These are phyloP conservation scores for Aschersonia sp. DNA, from an alignment of 2,329 filamentous ascomycete genomes.

Conservation along the genomic window DNA sequence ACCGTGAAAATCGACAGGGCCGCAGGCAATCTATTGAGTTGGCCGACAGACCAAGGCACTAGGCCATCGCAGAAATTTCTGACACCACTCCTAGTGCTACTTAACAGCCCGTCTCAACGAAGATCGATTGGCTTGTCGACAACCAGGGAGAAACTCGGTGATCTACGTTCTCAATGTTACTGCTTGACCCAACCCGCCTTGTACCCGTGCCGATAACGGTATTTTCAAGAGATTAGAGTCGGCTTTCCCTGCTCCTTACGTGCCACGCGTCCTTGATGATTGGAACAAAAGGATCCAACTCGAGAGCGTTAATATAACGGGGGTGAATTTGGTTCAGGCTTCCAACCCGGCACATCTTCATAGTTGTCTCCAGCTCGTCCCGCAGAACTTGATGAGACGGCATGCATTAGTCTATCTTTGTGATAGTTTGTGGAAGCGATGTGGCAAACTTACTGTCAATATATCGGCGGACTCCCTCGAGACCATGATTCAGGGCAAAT, in stretches of 20 bases:
- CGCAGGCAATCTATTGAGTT: neutral
- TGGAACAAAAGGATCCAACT: conserved; percentile 30
- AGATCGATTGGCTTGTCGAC: neutral
- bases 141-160: neutral
- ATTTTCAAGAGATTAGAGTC: neutral
- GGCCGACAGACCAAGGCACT: neutral
- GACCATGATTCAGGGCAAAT: conserved; percentile 46
- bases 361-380: conserved; percentile 51
- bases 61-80: neutral
- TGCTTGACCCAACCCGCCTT: neutral
- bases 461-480: conserved; percentile 38
- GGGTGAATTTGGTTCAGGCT: conserved; percentile 45
- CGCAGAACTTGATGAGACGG: conserved; percentile 17
- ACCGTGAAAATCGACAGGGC: neutral
- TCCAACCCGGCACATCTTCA: conserved; percentile 51
- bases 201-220: neutral
- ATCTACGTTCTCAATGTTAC: neutral
- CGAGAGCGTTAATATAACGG: conserved; percentile 41
- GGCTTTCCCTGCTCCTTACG: neutral
- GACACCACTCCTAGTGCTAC: neutral
- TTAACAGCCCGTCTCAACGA: neutral
- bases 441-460: conserved; percentile 29
- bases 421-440: neutral
- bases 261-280: neutral
- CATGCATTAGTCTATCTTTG: neutral